Percentiles rank a stretch among this genome's conserved stretches.
Evolutionary conservation across 1,284 basidiomycete genomes (phyloP).

Genomic region (Coriolopsis trogii): DNA sequence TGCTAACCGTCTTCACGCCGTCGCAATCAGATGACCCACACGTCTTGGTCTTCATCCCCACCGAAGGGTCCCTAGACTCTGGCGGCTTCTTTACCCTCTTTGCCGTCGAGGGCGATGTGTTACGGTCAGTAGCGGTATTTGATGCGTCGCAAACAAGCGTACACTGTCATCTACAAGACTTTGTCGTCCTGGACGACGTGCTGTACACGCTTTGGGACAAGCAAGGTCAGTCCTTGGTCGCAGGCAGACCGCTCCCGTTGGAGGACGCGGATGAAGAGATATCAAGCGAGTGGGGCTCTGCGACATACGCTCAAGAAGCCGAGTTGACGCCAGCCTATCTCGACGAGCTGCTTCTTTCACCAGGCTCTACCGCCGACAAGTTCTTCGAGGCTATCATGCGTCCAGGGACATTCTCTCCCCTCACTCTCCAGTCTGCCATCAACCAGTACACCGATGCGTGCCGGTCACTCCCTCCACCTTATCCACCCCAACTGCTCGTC

Average conservation of each 20-base stretch:
- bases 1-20: conserved; percentile 56
- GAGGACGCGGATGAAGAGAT: conserved; percentile 33
- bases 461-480: conserved; percentile 63
- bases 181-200: conserved; percentile 53
- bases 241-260: conserved; percentile 52
- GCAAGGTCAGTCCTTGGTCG: conserved; percentile 74
- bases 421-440: conserved; percentile 80
- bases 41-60: conserved; percentile 69
- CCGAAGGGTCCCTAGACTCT: conserved; percentile 57
- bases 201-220: conserved; percentile 76
- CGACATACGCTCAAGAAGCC: conserved; percentile 63
- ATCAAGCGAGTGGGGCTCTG: conserved; percentile 52
- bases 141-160: conserved; percentile 60
- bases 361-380: conserved; percentile 75
- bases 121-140: conserved; percentile 57
- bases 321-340: conserved; percentile 85
- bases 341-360: conserved; percentile 75
- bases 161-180: conserved; percentile 77
- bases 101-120: conserved; percentile 52
- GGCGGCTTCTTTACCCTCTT: conserved; percentile 75
- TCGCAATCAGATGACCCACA: conserved; percentile 47
- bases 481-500: conserved; percentile 55
- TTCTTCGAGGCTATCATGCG: conserved; percentile 84
- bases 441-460: conserved; percentile 80
- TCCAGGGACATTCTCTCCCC: conserved; percentile 84